These are phyloP conservation scores for Pseudogymnoascus sp. DNA, from an alignment of 2,329 filamentous ascomycete species.

Conservation along the genomic window DNA sequence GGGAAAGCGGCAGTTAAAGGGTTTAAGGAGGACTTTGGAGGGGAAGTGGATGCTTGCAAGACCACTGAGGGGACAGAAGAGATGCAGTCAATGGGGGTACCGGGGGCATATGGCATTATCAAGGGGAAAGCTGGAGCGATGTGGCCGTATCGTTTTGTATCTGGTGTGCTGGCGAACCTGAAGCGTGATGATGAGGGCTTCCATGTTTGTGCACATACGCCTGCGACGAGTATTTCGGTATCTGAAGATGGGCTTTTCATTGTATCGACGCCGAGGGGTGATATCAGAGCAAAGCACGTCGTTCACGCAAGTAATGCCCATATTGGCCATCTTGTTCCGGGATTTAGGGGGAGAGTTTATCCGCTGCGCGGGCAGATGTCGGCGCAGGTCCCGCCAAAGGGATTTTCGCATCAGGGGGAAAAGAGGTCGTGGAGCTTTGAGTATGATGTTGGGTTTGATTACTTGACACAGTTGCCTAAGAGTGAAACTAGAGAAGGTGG, in stretches of 20 bases:
- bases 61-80: background rate
- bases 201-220: slow-evolving; percentile 33
- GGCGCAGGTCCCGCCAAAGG: slow-evolving; percentile 36
- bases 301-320: slow-evolving; percentile 52
- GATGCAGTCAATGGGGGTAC: slow-evolving; percentile 17
- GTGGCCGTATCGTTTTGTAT: slow-evolving; percentile 44
- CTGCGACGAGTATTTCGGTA: slow-evolving; percentile 24
- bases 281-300: slow-evolving; percentile 40
- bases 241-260: slow-evolving; percentile 30
- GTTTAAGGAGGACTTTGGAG: background rate
- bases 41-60: background rate
- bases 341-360: slow-evolving; percentile 38
- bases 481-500: background rate
- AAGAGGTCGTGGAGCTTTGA: slow-evolving; percentile 49
- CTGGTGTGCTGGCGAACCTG: slow-evolving; percentile 33
- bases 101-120: slow-evolving; percentile 22
- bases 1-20: background rate
- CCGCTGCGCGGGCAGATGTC: slow-evolving; percentile 43
- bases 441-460: slow-evolving; percentile 54
- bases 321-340: slow-evolving; percentile 43
- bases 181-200: background rate
- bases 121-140: slow-evolving; percentile 37
- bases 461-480: slow-evolving; percentile 48
- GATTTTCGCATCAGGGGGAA: slow-evolving; percentile 30
- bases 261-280: slow-evolving; percentile 39